These are phyloP conservation scores for Populus pruinosa DNA, from an alignment of 345 rosid genomes.

Conservation along the genomic window DNA sequence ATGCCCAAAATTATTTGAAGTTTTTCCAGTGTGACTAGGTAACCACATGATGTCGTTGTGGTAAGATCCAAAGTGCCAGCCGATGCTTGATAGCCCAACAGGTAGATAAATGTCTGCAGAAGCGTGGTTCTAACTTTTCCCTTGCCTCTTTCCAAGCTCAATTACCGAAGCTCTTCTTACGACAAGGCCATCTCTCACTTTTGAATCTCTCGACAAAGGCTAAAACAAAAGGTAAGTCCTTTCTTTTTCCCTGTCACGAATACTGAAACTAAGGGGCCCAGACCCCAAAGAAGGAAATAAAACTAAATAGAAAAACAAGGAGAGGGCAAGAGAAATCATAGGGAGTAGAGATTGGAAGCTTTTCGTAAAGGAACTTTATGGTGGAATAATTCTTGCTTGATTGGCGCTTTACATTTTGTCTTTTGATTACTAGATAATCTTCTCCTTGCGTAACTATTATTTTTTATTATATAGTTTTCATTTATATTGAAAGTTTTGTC, in stretches of 20 bases:
- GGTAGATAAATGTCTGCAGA: neutral
- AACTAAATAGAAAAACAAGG: neutral
- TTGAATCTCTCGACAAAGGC: neutral
- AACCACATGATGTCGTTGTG: too few relatives aligned
- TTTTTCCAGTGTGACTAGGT: too few relatives aligned
- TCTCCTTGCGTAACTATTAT: neutral
- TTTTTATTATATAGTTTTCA: neutral
- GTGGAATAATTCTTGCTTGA: constrained; percentile 29
- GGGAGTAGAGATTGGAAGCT: constrained; percentile 19
- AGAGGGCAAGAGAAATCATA: neutral
- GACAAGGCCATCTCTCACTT: neutral
- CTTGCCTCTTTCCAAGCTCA: constrained; percentile 17
- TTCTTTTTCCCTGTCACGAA: neutral
- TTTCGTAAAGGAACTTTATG: constrained; percentile 23
- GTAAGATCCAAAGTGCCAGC: too few relatives aligned
- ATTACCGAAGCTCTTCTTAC: constrained; percentile 30
- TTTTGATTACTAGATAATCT: neutral
- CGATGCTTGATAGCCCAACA: neutral
- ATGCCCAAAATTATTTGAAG: too few relatives aligned
- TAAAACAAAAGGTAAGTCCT: neutral
- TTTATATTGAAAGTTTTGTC: neutral
- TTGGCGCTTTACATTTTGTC: constrained; percentile 24
- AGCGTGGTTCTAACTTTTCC: constrained; percentile 23
- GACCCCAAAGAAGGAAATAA: neutral
- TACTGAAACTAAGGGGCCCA: constrained; percentile 17